Base-by-base conservation (phyloP, 2,329 filamentous ascomycete genomes). In the Amphichorda felina region DNA sequence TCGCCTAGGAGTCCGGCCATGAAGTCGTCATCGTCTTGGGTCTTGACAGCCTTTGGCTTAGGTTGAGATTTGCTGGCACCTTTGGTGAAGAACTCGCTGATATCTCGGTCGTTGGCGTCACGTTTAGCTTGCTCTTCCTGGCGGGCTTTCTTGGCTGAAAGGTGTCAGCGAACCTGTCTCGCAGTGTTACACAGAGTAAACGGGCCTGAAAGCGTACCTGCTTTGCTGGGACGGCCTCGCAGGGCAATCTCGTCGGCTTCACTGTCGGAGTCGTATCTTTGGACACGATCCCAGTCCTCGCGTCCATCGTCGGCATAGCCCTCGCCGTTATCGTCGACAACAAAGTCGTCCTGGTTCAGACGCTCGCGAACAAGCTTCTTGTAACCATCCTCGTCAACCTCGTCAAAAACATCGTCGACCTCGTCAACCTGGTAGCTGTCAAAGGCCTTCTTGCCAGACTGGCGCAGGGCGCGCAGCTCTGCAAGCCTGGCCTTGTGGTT, bases 311-410 rank as follows among this genome's bases (percentile, higher is more conserved):
- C 89, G 45, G 86, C 89, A 51, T 98, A 98, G 26, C 91, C 89
- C 54, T 89, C 86, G 51, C 89, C 89, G 63, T 95, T 94, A 63
- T 98, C 91, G 64, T 96, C 91, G 40, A 98, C 88, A 35, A 98
- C 89, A 51, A 98, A 98, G 61, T 98, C 91, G 49, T 98, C 91
- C 50, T 94, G 72, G 52, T 96, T 84, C 35, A 98, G 68, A 32
- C 91, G 80, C 38, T 81, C 77, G 29, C 91, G 76, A 11, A 98
- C 87, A 45, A 96, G 81, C 56, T 93, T 93, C 66, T 95, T 95
- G 68, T 98, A 98, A 35, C 84, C 83, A 50, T 91, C 89, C 50
- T 98, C 91, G 52, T 96, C 88, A 33, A 98, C 87, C 50, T 94
- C 88, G 43, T 96, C 91, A 63, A 96, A 98, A 30, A 98, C 67